phyloP scores from a whole-genome alignment of 2,329 filamentous ascomycete species.

The Gaeumannomyces tritici region DNA sequence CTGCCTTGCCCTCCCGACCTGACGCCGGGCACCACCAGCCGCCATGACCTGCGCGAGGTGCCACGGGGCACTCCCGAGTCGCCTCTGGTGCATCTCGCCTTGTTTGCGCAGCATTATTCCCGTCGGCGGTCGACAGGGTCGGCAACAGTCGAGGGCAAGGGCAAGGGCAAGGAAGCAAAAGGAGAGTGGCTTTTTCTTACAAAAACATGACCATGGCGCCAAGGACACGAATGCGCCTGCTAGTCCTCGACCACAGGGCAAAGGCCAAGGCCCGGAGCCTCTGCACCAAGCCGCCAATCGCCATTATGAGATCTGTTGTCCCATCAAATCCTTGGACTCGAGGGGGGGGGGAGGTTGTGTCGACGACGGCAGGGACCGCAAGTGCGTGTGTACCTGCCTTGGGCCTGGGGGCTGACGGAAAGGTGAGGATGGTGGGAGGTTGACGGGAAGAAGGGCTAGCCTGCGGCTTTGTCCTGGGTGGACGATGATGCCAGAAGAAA shows the following conservation, averaged over 20 bases:
- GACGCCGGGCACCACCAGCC: not conserved
- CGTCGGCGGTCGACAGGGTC: not conserved
- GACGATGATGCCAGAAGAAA: not conserved
- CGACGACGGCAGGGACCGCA: not conserved
- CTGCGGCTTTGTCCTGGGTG: not conserved
- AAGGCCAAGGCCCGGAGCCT: constrained; percentile 13
- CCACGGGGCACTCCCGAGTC: not conserved
- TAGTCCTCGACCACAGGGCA: constrained; percentile 22
- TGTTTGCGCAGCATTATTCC: not conserved
- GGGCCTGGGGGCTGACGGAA: too few relatives aligned
- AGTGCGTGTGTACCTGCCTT: not conserved
- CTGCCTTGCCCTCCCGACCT: not conserved
- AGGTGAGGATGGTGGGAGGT: not conserved
- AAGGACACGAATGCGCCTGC: constrained; percentile 21
- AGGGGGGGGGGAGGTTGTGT: too few relatives aligned
- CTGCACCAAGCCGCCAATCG: constrained; percentile 9
- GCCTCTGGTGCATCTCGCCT: not conserved
- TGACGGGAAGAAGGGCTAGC: not conserved
- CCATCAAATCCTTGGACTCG: not conserved
- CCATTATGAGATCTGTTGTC: constrained; percentile 11
- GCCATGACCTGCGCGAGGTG: not conserved
- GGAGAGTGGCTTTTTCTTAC: constrained; percentile 12
- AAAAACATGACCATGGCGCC: constrained; percentile 20
- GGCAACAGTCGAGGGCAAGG: too few relatives aligned
- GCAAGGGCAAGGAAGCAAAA: not conserved